Percentiles rank a stretch among this genome's conserved stretches.
Evolutionary conservation across 495 filamentous ascomycete species (phyloP).

Genomic region (Penicillium macrosclerotiorum): DNA sequence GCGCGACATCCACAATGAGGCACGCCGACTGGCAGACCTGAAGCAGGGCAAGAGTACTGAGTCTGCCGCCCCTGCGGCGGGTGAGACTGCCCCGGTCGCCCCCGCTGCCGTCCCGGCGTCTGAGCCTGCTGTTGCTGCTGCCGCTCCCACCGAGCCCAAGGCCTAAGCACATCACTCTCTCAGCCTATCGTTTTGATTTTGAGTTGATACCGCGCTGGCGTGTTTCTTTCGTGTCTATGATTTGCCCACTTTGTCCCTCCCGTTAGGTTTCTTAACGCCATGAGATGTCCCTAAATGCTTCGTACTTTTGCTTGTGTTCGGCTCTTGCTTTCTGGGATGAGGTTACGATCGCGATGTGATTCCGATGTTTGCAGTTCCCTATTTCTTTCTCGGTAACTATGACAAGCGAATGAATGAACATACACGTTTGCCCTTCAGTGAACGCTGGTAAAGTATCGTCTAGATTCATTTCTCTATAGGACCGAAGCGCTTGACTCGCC

Average conservation of each 20-base stretch:
- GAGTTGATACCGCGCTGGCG: constrained; percentile 5
- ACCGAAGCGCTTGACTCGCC: no score
- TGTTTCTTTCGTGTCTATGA: constrained; percentile 4
- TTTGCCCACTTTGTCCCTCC: no score
- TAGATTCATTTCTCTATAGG: not conserved
- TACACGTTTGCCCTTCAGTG: not conserved
- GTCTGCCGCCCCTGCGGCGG: constrained; percentile 23
- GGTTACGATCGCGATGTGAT: constrained; percentile 18
- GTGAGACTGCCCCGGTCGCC: constrained; percentile 15
- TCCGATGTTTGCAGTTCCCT: constrained; percentile 1
- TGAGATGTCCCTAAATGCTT: not conserved
- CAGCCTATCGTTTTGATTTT: no score
- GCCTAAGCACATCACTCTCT: no score
- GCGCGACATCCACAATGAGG: constrained; percentile 88
- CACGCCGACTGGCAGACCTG: constrained; percentile 77
- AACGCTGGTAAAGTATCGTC: not conserved
- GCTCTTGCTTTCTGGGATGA: constrained; percentile 8
- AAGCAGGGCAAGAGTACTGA: constrained; percentile 66
- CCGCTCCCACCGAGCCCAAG: constrained; percentile 33
- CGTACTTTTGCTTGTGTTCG: not conserved
- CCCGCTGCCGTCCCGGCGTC: constrained; percentile 13
- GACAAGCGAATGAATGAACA: constrained; percentile 10
- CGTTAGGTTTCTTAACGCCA: not conserved
- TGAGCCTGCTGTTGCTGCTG: constrained; percentile 22
- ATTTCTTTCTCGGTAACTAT: constrained; percentile 3